Conservation (phyloP, 306 rosid genomes). For the Albizia julibrissin region DNA sequence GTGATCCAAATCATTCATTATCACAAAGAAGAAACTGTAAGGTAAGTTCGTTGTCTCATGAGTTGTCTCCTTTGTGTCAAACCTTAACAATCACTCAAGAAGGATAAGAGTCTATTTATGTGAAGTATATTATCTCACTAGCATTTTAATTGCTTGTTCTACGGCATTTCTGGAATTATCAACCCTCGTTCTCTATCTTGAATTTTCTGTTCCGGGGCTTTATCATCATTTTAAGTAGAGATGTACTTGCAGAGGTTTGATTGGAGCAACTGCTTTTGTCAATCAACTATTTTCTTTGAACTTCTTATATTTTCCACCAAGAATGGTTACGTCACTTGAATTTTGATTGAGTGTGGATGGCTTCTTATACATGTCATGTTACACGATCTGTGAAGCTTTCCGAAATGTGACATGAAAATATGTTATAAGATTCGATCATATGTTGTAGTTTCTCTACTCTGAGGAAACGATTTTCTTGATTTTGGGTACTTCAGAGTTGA, state of each 20-base stretch:
- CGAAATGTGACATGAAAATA: not conserved
- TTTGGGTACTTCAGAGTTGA: not conserved
- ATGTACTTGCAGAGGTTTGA: constrained; percentile 15
- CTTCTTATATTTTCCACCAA: not conserved
- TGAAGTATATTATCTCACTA: constrained; percentile 15
- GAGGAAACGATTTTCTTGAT: not conserved
- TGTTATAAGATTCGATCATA: not conserved
- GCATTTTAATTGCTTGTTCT: constrained; percentile 25
- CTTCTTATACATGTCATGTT: not conserved
- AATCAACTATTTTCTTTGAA: not conserved
- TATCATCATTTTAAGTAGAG: constrained; percentile 24
- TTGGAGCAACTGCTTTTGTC: constrained; percentile 22
- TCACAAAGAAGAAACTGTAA: constrained; percentile 42
- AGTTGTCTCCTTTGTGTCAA: constrained; percentile 12
- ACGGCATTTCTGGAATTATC: constrained; percentile 17
- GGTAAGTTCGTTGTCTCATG: constrained; percentile 40
- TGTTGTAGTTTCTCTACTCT: not conserved
- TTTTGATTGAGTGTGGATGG: not conserved
- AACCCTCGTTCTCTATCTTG: not conserved
- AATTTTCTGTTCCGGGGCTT: not conserved
- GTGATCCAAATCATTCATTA: constrained; percentile 30
- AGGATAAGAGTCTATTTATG: not conserved
- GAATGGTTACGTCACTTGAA: not conserved
- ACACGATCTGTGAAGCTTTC: not conserved
- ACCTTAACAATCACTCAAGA: not conserved